Evolutionary conservation across 2,329 filamentous ascomycete genomes (phyloP), one percentile per base, ranked within the genome.

Genomic region (Apiospora arundinis): DNA sequence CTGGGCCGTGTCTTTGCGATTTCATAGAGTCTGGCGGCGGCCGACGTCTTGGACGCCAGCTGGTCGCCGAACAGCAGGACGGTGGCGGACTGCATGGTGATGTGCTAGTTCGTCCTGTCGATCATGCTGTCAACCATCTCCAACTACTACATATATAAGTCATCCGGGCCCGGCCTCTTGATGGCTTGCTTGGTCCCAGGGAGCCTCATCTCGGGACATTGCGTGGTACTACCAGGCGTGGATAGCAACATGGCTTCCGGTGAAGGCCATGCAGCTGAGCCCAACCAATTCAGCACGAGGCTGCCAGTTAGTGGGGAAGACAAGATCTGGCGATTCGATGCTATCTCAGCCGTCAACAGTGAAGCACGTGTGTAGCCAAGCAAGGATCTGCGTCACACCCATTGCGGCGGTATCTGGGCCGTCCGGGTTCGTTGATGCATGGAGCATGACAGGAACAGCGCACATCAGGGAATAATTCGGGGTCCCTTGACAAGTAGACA

Each of bases 51-150:
- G 37, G 63, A 45, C 37, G 63, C 63, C n/a, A 67, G 21, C 63
- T 67, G 63, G 37, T 67, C 63, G 63, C 63, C 63, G 21, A 67
- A 67, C 21, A 67, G 63, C 63, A 67, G n/a, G 21, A 67, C 63
- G 23, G 63, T 67, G 37, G 63, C 63, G 37, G 63, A 67, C 63
- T 67, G 37, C 63, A 67, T 67, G 37, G 37, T 67, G 37, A 67
- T 44, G 63, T 67, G 63, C 37, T 16, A 44, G 37, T 44, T 44
- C 37, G 5, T 37, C 37, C 25, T 45, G 37, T 40, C 21, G 40
- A 67, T 6, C 37, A 25, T 67, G 63, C 37, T 25, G 11, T 25
- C 23, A 45, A 2, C 37, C 37, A 25, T n/a, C n/a, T n/a, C 8
- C 63, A 44, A 23, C 37, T 16, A 44, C 63, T 25, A 9, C 63